phyloP scores from a whole-genome alignment of 2,329 filamentous ascomycete genomes.

The Aurifilum marmelostoma region DNA sequence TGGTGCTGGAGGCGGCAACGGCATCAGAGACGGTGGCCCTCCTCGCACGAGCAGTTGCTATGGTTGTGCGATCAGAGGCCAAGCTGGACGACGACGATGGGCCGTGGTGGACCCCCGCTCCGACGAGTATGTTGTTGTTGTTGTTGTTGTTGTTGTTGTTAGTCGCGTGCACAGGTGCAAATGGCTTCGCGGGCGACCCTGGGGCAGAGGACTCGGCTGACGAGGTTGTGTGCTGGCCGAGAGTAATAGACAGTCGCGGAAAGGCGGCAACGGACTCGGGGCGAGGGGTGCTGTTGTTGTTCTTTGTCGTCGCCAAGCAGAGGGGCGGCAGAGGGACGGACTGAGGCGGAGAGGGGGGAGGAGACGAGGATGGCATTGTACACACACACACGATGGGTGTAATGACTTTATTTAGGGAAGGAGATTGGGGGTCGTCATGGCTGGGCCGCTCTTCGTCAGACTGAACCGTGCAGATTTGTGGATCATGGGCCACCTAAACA shows the following conservation, averaged over 20 bases:
- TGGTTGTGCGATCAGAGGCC: constrained; percentile 18
- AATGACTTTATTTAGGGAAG: constrained; percentile 25
- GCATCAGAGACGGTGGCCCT: constrained; percentile 29
- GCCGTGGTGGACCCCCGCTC: constrained; percentile 10
- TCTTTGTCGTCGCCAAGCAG: not conserved
- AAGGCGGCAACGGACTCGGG: constrained; percentile 23
- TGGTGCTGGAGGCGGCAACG: constrained; percentile 25
- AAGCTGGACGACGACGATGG: constrained; percentile 12
- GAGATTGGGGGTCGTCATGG: constrained; percentile 29
- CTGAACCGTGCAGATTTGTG: constrained; percentile 9
- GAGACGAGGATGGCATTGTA: constrained; percentile 30
- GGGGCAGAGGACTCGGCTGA: constrained; percentile 23
- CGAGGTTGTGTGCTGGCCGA: constrained; percentile 10
- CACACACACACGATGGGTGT: constrained; percentile 16
- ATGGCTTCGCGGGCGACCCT: constrained; percentile 19
- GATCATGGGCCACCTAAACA: not conserved
- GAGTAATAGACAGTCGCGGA: constrained; percentile 18
- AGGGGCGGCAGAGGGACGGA: constrained; percentile 19
- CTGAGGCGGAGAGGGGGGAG: constrained; percentile 25
- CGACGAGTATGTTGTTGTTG: constrained; percentile 17
- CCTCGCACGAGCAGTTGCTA: constrained; percentile 23
- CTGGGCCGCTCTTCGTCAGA: constrained; percentile 8
- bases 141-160: constrained; percentile 16
- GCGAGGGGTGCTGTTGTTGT: constrained; percentile 15
- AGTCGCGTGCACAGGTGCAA: constrained; percentile 23